Percentiles rank a stretch among this genome's conserved stretches.
Conservation (phyloP, 1,284 basidiomycete species). For the Ustilago xerochloae region DNA sequence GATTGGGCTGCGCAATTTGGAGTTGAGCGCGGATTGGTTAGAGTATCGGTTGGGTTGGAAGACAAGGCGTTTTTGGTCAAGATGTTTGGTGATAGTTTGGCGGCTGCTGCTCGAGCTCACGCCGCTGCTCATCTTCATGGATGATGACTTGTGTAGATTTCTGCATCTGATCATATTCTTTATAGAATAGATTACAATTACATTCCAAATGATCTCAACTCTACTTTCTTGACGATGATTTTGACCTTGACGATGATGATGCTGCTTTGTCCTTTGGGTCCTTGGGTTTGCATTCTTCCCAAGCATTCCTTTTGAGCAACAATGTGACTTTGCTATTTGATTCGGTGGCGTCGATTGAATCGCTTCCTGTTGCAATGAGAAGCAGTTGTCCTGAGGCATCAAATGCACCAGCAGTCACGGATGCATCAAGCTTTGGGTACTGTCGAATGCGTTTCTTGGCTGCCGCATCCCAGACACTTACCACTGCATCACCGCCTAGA, state of each 20-base stretch:
- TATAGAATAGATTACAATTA: neutral
- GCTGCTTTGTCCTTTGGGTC: no score
- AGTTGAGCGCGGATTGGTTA: slow-evolving; percentile 84
- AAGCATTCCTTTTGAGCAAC: slow-evolving; percentile 37
- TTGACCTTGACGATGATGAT: neutral
- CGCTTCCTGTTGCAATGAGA: slow-evolving; percentile 57
- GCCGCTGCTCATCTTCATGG: neutral
- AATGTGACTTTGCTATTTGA: slow-evolving; percentile 26
- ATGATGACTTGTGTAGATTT: neutral
- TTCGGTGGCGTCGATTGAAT: slow-evolving; percentile 40
- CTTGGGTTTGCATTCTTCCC: slow-evolving; percentile 60
- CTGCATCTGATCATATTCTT: no score
- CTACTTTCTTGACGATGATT: slow-evolving; percentile 15
- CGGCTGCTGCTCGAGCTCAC: slow-evolving; percentile 72
- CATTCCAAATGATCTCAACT: neutral
- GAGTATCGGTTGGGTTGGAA: slow-evolving; percentile 92
- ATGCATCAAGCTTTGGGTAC: slow-evolving; percentile 72
- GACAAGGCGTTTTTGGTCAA: slow-evolving; percentile 75
- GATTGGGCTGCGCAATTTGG: slow-evolving; percentile 91
- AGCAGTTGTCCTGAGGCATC: slow-evolving; percentile 52
- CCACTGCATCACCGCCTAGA: slow-evolving; percentile 88
- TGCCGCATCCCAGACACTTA: slow-evolving; percentile 95
- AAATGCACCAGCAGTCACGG: slow-evolving; percentile 56
- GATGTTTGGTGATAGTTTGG: slow-evolving; percentile 77
- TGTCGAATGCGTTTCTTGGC: slow-evolving; percentile 93